Evolutionary conservation across 495 filamentous ascomycete species (phyloP).

Genomic region (Penicillium herquei): DNA sequence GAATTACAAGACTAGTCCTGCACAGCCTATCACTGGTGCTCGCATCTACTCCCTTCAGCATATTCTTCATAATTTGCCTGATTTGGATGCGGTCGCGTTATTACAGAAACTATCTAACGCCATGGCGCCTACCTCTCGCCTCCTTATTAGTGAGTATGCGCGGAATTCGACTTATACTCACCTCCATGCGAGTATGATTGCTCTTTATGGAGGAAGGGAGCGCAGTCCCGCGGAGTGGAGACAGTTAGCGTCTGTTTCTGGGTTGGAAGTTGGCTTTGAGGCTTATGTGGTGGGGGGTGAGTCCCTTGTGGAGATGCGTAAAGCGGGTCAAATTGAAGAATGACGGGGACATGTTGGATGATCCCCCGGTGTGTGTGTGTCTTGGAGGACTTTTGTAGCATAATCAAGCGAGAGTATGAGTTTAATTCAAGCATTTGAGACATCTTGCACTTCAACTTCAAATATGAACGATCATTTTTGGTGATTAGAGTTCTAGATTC

Average conservation of each 20-base stretch:
- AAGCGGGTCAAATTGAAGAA: background rate
- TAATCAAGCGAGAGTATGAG: too few relatives aligned
- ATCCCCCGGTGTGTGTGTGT: background rate
- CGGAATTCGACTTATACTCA: slow-evolving; percentile 33
- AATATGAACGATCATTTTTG: too few relatives aligned
- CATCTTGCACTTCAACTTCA: too few relatives aligned
- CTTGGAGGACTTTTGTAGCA: background rate
- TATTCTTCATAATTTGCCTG: slow-evolving; percentile 45
- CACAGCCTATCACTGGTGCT: slow-evolving; percentile 38
- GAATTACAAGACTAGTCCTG: slow-evolving; percentile 33
- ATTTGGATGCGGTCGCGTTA: slow-evolving; percentile 36
- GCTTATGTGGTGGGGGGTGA: slow-evolving; percentile 32
- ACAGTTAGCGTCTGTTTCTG: slow-evolving; percentile 29
- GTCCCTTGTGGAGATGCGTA: slow-evolving; percentile 40
- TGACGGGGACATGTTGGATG: background rate
- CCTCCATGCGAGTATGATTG: slow-evolving; percentile 39
- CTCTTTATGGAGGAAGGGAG: slow-evolving; percentile 33
- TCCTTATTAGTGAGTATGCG: slow-evolving; percentile 44
- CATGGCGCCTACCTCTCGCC: slow-evolving; percentile 44
- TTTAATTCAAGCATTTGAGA: too few relatives aligned
- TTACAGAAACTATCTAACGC: slow-evolving; percentile 41
- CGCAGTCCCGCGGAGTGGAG: slow-evolving; percentile 34
- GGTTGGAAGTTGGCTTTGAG: slow-evolving; percentile 35
- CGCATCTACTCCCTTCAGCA: slow-evolving; percentile 43
- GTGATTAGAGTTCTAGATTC: too few relatives aligned